Conservation (phyloP, 139 green algal species). For the Edaphochlamys debaryana region DNA sequence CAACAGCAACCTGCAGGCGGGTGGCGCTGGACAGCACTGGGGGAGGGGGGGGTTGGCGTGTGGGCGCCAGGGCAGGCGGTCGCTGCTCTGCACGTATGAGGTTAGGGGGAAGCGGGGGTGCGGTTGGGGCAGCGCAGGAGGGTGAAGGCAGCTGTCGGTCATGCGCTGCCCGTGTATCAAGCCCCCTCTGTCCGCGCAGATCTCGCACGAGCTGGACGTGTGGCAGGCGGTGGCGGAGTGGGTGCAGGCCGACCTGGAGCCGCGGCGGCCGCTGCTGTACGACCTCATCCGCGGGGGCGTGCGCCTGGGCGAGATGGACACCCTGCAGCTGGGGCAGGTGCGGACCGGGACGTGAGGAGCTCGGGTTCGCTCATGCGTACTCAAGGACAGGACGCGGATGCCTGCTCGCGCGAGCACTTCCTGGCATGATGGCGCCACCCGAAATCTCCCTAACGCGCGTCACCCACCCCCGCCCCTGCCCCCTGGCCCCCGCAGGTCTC, state of each 20-base stretch:
- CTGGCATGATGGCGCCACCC: no score
- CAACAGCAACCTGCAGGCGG: conserved; percentile 40
- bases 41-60: neutral
- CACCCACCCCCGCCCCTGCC: no score
- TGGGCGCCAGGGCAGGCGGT: neutral
- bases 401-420: no score
- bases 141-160: neutral
- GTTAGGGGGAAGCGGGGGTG: no score
- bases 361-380: no score
- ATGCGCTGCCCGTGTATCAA: neutral
- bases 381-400: no score
- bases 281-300: conserved; percentile 14
- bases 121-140: no score
- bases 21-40: neutral
- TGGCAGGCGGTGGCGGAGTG: conserved; percentile 33
- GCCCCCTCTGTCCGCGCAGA: neutral
- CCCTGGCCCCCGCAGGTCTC: no score
- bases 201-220: conserved; percentile 20
- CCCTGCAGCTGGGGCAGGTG: conserved; percentile 12
- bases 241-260: neutral
- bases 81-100: no score
- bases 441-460: no score
- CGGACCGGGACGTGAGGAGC: no score
- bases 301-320: conserved; percentile 12
- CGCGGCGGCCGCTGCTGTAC: neutral